Percentiles rank a stretch among this genome's conserved stretches.
Evolutionary conservation across 306 rosid genomes (phyloP).

Genomic region (Cicer cuneatum): DNA sequence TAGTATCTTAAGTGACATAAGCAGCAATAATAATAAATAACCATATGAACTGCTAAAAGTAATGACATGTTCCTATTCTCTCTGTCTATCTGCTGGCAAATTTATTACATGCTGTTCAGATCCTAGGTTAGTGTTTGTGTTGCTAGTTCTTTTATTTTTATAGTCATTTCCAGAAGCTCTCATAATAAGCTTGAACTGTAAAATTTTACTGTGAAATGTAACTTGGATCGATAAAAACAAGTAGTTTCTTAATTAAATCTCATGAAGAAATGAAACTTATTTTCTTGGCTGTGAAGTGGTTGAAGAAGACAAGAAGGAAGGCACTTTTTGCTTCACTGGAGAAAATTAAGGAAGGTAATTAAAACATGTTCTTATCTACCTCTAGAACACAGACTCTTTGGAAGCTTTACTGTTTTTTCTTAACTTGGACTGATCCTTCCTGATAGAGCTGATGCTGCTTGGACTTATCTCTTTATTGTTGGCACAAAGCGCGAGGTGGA

Average conservation of each 20-base stretch:
- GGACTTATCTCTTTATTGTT: slow-evolving; percentile 90
- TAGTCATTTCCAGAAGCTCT: neutral
- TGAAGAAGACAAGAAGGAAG: slow-evolving; percentile 84
- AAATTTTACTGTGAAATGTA: neutral
- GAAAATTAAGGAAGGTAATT: slow-evolving; percentile 91
- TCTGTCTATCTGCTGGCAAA: slow-evolving; percentile 5
- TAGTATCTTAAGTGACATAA: slow-evolving; percentile 26
- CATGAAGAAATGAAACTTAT: slow-evolving; percentile 22
- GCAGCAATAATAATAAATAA: neutral
- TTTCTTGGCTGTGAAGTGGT: slow-evolving; percentile 66
- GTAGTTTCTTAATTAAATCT: slow-evolving; percentile 17
- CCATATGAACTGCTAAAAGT: slow-evolving; percentile 16
- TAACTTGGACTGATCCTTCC: slow-evolving; percentile 40
- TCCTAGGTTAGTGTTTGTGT: slow-evolving; percentile 11
- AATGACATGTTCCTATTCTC: neutral
- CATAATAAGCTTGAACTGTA: neutral
- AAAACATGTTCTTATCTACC: neutral
- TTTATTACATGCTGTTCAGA: slow-evolving; percentile 1
- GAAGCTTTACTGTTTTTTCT: neutral
- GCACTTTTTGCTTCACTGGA: slow-evolving; percentile 88
- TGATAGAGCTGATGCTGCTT: slow-evolving; percentile 94
- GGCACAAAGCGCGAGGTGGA: slow-evolving; percentile 90
- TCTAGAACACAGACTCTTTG: slow-evolving; percentile 12
- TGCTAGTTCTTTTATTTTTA: neutral
- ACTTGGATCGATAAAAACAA: neutral